Percentiles rank a stretch among this genome's conserved stretches.
Conservation (phyloP, 2,329 filamentous ascomycete genomes). For the Xylariaceae sp. region DNA sequence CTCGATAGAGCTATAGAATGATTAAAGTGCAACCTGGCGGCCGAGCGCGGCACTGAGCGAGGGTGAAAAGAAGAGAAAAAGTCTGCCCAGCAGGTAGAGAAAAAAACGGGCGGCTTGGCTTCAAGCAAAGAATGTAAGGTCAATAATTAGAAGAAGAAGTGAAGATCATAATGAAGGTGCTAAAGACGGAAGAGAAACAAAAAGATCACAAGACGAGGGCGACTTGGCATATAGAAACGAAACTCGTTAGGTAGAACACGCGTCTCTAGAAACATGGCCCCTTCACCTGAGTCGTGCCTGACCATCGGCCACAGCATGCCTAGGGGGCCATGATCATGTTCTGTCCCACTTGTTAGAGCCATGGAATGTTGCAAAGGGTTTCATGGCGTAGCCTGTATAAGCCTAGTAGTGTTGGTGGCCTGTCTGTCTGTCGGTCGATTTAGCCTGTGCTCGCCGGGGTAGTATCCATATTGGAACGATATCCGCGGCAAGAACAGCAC, state of each 20-base stretch:
- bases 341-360: conserved; percentile 1
- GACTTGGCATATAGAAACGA: neutral
- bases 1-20: conserved; percentile 29
- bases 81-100: conserved; percentile 45
- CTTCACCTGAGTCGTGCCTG: conserved; percentile 1
- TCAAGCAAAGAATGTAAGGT: conserved; percentile 28
- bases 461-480: neutral
- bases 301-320: conserved; percentile 1
- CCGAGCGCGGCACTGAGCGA: conserved; percentile 28
- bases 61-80: conserved; percentile 35
- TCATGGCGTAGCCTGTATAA: conserved; percentile 7
- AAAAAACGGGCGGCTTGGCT: conserved; percentile 38
- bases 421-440: conserved; percentile 6
- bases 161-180: conserved; percentile 3
- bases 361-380: conserved; percentile 4
- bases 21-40: conserved; percentile 17
- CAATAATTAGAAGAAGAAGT: conserved; percentile 31
- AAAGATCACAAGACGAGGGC: too few relatives aligned
- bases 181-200: neutral
- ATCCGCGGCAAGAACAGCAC: neutral
- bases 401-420: conserved; percentile 1
- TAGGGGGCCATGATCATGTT: conserved; percentile 8
- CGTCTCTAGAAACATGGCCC: conserved; percentile 4
- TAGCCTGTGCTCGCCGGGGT: conserved; percentile 4
- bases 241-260: too few relatives aligned